Percentiles rank a stretch among this genome's conserved stretches.
phyloP scores from a whole-genome alignment of 352 stramenopile species.

The Phytophthora tentaculata region DNA sequence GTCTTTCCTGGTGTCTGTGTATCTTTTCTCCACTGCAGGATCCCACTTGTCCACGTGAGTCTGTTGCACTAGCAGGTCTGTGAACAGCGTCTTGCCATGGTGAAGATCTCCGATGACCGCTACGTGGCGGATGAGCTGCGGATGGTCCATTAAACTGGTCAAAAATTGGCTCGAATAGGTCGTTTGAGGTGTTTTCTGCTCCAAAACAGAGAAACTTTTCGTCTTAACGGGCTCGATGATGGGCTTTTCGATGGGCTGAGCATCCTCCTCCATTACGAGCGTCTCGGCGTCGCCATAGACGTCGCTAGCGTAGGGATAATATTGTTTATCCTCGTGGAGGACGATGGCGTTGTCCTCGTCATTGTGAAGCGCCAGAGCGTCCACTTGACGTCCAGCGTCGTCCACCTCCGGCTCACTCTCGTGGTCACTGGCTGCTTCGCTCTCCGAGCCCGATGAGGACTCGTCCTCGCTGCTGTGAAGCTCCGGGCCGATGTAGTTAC shows the following conservation, averaged over 20 bases:
- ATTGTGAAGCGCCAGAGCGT: slow-evolving; percentile 55
- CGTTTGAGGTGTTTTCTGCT: slow-evolving; percentile 81
- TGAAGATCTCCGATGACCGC: slow-evolving; percentile 98
- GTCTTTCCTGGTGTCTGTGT: slow-evolving; percentile 96
- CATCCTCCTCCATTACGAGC: slow-evolving; percentile 99
- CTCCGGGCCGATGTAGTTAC: slow-evolving; percentile 99
- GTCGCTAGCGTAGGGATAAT: slow-evolving; percentile 98
- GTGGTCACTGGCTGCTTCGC: slow-evolving; percentile 46
- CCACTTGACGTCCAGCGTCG: slow-evolving; percentile 41
- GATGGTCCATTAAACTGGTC: slow-evolving; percentile 90
- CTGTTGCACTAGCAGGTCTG: slow-evolving; percentile 91
- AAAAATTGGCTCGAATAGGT: slow-evolving; percentile 92
- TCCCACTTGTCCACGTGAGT: slow-evolving; percentile 90
- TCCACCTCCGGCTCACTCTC: slow-evolving; percentile 46
- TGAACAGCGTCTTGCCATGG: slow-evolving; percentile 95
- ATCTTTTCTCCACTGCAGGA: slow-evolving; percentile 83
- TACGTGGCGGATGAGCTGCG: slow-evolving; percentile 93
- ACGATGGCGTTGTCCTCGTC: slow-evolving; percentile 95
- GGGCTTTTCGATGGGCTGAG: slow-evolving; percentile 97
- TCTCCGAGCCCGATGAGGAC: slow-evolving; percentile 62
- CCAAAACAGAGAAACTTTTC: slow-evolving; percentile 93
- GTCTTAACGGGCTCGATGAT: slow-evolving; percentile 96
- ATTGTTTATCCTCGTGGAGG: slow-evolving; percentile 99
- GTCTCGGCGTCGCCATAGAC: slow-evolving; percentile 97
- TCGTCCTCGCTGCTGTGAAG: slow-evolving; percentile 87